A percentile compares a stretch with the other conserved stretches of the same genome.
Evolutionary conservation across 441 rosid species (phyloP).

Genomic region (Croton setiger): DNA sequence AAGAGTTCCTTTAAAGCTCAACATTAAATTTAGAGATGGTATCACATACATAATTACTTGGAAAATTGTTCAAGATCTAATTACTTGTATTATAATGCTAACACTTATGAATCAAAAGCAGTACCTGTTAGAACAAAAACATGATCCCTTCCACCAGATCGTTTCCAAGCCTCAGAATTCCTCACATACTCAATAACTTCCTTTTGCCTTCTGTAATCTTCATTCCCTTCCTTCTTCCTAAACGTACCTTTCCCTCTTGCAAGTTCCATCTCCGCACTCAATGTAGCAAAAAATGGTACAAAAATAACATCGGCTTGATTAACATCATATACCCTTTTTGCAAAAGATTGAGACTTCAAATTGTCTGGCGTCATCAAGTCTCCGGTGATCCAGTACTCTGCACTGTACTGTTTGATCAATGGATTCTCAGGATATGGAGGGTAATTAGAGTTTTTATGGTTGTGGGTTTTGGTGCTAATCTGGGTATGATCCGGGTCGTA

Average conservation of each 20-base stretch:
- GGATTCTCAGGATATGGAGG: constrained; percentile 77
- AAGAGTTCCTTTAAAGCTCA: not conserved
- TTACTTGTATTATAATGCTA: too few relatives aligned
- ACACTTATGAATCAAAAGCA: not conserved
- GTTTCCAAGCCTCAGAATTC: constrained; percentile 67
- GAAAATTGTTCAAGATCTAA: too few relatives aligned
- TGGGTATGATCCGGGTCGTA: constrained; percentile 61
- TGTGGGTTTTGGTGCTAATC: not conserved
- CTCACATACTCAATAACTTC: constrained; percentile 53
- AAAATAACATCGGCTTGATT: constrained; percentile 74
- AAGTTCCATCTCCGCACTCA: constrained; percentile 89
- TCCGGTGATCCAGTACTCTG: constrained; percentile 87
- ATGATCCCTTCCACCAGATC: constrained; percentile 79
- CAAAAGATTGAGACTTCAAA: constrained; percentile 45
- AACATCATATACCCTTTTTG: constrained; percentile 47
- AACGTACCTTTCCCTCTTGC: constrained; percentile 60
- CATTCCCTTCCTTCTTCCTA: constrained; percentile 63
- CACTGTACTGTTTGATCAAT: constrained; percentile 84
- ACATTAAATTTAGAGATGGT: not conserved
- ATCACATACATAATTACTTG: not conserved
- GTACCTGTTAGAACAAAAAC: constrained; percentile 84
- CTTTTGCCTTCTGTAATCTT: constrained; percentile 71
- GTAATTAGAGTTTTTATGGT: constrained; percentile 23
- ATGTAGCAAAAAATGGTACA: constrained; percentile 77
- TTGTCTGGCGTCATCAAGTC: constrained; percentile 62